phyloP scores from a whole-genome alignment of 73 alveolate species.

The Paramecium octaurelia region DNA sequence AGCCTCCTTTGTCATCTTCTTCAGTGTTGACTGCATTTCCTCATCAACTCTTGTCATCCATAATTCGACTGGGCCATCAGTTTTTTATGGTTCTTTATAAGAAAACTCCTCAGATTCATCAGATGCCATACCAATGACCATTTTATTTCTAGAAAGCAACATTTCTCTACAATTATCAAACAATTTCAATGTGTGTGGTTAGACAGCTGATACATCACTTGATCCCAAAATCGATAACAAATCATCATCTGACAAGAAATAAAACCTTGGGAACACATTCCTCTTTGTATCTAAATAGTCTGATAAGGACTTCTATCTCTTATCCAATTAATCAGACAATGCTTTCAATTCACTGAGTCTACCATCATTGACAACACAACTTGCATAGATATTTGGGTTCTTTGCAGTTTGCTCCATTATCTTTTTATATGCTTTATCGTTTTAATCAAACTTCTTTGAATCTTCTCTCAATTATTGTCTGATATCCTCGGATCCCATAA shows the following conservation, averaged over 20 bases:
- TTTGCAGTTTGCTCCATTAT: slow-evolving; percentile 92
- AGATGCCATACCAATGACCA: slow-evolving; percentile 96
- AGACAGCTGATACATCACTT: slow-evolving; percentile 93
- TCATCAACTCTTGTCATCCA: slow-evolving; percentile 99
- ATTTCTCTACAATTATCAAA: slow-evolving; percentile 98
- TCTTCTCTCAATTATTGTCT: slow-evolving; percentile 98
- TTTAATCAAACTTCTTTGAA: slow-evolving; percentile 96
- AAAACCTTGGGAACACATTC: slow-evolving; percentile 97
- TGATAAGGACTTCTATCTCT: slow-evolving; percentile 64
- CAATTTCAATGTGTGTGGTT: slow-evolving; percentile 96
- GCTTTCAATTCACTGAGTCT: slow-evolving; percentile 76
- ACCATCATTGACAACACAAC: slow-evolving; percentile 88
- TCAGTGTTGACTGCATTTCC: slow-evolving; percentile 96
- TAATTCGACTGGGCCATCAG: slow-evolving; percentile 94
- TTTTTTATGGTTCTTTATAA: slow-evolving; percentile 93
- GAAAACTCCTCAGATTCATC: slow-evolving; percentile 98
- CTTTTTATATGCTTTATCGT: slow-evolving; percentile 88
- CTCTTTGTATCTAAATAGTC: slow-evolving; percentile 95
- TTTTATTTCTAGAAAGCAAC: slow-evolving; percentile 81
- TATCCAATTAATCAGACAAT: slow-evolving; percentile 76
- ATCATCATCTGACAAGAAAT: slow-evolving; percentile 98
- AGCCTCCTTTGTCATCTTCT: slow-evolving; percentile 88
- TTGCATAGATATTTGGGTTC: slow-evolving; percentile 92
- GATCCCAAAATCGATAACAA: slow-evolving; percentile 97
- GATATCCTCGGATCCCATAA: slow-evolving; percentile 99